Conservation (phyloP, 1,139 yeast genomes). For the Wickerhamomyces sp. region DNA sequence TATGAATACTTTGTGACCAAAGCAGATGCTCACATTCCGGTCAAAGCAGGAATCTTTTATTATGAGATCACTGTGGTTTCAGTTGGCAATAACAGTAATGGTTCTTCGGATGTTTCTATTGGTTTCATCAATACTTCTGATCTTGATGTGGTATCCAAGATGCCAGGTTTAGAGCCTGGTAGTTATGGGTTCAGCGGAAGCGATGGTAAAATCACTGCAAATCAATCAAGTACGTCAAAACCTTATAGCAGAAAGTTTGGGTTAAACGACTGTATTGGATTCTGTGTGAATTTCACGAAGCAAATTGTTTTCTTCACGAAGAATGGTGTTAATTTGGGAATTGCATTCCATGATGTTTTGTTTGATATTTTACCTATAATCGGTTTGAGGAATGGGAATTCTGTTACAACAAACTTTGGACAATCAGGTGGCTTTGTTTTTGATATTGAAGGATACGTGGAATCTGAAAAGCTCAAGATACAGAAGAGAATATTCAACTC, state of each 20-base stretch:
- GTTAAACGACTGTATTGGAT: constrained; percentile 66
- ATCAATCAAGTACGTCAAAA: constrained; percentile 29
- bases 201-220: constrained; percentile 46
- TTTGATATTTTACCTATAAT: constrained; percentile 41
- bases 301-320: constrained; percentile 70
- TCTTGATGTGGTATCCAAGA: constrained; percentile 12
- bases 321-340: constrained; percentile 64
- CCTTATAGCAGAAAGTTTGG: constrained; percentile 44
- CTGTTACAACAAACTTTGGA: constrained; percentile 70
- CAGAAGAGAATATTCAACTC: constrained; percentile 24
- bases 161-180: constrained; percentile 39
- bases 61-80: constrained; percentile 43
- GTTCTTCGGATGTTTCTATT: constrained; percentile 35
- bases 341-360: constrained; percentile 43
- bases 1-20: constrained; percentile 34
- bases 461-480: constrained; percentile 32
- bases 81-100: constrained; percentile 30
- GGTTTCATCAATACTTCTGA: constrained; percentile 32
- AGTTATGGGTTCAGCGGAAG: constrained; percentile 57
- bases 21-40: constrained; percentile 38
- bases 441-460: constrained; percentile 65
- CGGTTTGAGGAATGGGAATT: constrained; percentile 44
- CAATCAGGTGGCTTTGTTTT: constrained; percentile 51
- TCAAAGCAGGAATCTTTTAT: constrained; percentile 46
- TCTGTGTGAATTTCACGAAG: constrained; percentile 71